phyloP scores from a whole-genome alignment of 2,329 filamentous ascomycete genomes.

The Colletotrichum chrysophilum region DNA sequence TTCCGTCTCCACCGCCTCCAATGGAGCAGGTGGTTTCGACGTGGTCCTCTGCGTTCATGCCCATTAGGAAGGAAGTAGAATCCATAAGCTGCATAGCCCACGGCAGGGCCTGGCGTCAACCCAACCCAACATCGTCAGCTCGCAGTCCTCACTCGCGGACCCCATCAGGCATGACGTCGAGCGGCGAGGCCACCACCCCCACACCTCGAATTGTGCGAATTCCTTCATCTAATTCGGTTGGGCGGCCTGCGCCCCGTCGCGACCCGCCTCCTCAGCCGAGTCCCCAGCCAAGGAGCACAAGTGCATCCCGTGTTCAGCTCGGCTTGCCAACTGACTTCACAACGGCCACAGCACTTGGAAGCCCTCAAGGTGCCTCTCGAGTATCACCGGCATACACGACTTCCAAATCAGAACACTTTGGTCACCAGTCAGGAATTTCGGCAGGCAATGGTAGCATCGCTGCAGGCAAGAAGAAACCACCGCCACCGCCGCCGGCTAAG shows the following conservation, averaged over 20 bases:
- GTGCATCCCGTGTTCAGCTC: conserved; percentile 29
- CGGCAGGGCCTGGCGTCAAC: conserved; percentile 68
- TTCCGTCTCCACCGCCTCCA: conserved; percentile 74
- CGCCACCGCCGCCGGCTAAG: conserved; percentile 73
- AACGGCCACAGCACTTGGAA: conserved; percentile 46
- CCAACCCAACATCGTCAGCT: conserved; percentile 36
- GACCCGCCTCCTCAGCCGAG: conserved; percentile 31
- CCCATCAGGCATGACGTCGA: conserved; percentile 42
- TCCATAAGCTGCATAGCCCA: conserved; percentile 66
- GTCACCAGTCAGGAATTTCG: conserved; percentile 24
- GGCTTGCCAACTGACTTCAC: conserved; percentile 49
- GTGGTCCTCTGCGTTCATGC: conserved; percentile 69
- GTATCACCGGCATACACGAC: conserved; percentile 26
- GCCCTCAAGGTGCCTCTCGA: conserved; percentile 32
- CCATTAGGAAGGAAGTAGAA: conserved; percentile 71
- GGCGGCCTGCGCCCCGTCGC: neutral
- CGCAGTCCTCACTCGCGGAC: conserved; percentile 41
- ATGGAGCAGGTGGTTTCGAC: conserved; percentile 72
- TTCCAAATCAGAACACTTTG: conserved; percentile 35
- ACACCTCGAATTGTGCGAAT: conserved; percentile 40
- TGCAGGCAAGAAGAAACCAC: conserved; percentile 72
- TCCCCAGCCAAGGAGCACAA: conserved; percentile 31
- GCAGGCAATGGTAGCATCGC: conserved; percentile 19
- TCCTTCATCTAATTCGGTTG: conserved; percentile 37
- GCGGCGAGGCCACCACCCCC: conserved; percentile 20